phyloP scores from a whole-genome alignment of 345 rosid species.

The Adansonia digitata region DNA sequence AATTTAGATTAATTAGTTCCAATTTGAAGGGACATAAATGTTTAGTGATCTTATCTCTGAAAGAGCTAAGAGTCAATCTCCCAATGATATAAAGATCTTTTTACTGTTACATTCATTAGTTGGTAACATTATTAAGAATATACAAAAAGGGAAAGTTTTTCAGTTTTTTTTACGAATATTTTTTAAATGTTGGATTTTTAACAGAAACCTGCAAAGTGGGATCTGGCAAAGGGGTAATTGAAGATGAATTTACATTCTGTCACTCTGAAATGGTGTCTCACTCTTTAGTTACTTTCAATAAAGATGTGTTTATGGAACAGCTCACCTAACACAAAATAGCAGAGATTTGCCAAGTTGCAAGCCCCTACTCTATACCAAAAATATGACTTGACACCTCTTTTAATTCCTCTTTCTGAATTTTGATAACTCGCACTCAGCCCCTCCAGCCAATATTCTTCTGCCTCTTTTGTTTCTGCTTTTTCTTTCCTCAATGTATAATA shows the following conservation, averaged over 20 bases:
- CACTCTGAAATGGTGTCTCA: conserved; percentile 24
- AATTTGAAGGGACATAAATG: not conserved
- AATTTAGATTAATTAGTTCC: not conserved
- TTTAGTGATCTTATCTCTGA: not conserved
- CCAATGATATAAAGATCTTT: not conserved
- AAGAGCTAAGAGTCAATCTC: conserved; percentile 9
- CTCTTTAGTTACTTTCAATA: conserved; percentile 46
- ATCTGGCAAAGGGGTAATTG: conserved; percentile 21
- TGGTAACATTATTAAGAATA: not conserved
- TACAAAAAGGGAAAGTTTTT: not conserved
- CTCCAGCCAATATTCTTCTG: not conserved
- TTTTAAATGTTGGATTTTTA: conserved; percentile 3
- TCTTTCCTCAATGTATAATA: not conserved
- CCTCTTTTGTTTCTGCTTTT: not conserved
- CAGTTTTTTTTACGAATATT: not conserved
- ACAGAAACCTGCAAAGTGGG: conserved; percentile 20
- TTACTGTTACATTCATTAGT: conserved; percentile 14
- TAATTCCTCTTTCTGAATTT: conserved; percentile 12
- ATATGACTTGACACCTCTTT: conserved; percentile 1
- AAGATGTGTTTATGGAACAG: conserved; percentile 33
- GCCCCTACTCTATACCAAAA: not conserved
- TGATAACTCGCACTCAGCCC: not conserved
- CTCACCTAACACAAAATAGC: conserved; percentile 24
- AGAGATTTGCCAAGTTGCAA: not conserved
- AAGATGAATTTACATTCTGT: conserved; percentile 31